Base-by-base conservation (phyloP, 2,329 filamentous ascomycete genomes). In the Plenodomus biglobosus region DNA sequence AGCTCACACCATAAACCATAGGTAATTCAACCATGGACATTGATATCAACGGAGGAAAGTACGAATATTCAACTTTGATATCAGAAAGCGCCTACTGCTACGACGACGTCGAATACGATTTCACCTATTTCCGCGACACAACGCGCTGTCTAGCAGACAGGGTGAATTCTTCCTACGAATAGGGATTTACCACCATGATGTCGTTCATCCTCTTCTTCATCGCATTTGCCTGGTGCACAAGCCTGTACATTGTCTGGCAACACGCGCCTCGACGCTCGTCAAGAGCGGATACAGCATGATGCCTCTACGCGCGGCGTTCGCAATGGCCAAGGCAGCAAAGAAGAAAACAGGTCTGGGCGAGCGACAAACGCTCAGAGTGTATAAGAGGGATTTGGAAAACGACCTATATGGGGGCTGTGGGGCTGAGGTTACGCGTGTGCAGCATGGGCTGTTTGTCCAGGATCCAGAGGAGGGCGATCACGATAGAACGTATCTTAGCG, bases 181-280 rank as follows among this genome's bases (percentile, higher is more conserved):
- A 70, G 71, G 71, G 71, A 8, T 74, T 73, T 51, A 67, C 65
- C 0, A 67, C 68, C 27, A 60, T 71, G 53, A 53, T 72, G 7
- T 57, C 66, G 2, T 64, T 58, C 3, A 32, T 67, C 3, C 64
- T 71, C 18, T 46, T 71, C 17, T 58, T 73, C 37, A 21, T 65
- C 1, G 62, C 71, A n/a, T 46, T 64, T 2, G 48, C 51, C 8
- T 73, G 70, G 70, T 50, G 50, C 3, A 6, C 65, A 1, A 59
- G 54, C 38, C 70, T 73, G 65, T 73, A 70, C 36, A 46, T 58
- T 3, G 37, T 73, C 8, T 73, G 69, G 68, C 55, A 68, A 19
- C 63, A 74, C 22, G 61, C 70, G 10, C 65, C 16, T 65, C 62
- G 1, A 45, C 42, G 2, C 41, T 72, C 6, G 56, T 70, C 2